Percentiles rank a stretch among this genome's conserved stretches.
phyloP scores from a whole-genome alignment of 2,329 filamentous ascomycete genomes.

The Ophiostoma triangulosporum region DNA sequence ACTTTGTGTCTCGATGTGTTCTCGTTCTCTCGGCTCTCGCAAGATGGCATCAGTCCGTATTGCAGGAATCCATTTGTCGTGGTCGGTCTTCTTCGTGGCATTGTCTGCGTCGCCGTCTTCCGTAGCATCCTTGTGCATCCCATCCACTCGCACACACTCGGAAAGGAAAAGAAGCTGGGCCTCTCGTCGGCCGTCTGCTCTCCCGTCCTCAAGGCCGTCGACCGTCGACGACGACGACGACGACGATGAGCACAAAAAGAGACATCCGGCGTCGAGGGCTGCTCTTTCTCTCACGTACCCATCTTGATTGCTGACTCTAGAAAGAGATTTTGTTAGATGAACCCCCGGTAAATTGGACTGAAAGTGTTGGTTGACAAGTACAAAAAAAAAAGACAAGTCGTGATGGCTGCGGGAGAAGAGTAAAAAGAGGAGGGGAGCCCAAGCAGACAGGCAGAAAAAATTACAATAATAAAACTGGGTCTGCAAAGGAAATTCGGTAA shows the following conservation, averaged over 20 bases:
- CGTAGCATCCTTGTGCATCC: slow-evolving; percentile 3
- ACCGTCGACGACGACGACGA: background rate
- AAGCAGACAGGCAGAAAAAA: slow-evolving; percentile 7
- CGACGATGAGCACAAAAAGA: background rate
- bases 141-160: slow-evolving; percentile 16
- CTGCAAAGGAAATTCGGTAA: background rate
- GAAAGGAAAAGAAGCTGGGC: slow-evolving; percentile 7
- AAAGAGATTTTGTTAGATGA: slow-evolving; percentile 7
- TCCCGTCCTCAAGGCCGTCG: background rate
- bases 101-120: background rate
- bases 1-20: background rate
- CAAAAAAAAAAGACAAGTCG: background rate
- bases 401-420: slow-evolving; percentile 13
- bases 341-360: slow-evolving; percentile 16
- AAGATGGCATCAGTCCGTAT: slow-evolving; percentile 1
- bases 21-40: background rate
- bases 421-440: slow-evolving; percentile 3
- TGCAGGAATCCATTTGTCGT: slow-evolving; percentile 1
- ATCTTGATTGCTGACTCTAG: slow-evolving; percentile 38
- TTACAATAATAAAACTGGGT: slow-evolving; percentile 2
- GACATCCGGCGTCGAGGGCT: background rate
- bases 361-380: background rate
- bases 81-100: background rate
- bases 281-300: slow-evolving; percentile 38
- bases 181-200: background rate